Evolutionary conservation across 306 rosid genomes (phyloP), one percentile per base, ranked within the genome.

Genomic region (Begonia peltatifolia): DNA sequence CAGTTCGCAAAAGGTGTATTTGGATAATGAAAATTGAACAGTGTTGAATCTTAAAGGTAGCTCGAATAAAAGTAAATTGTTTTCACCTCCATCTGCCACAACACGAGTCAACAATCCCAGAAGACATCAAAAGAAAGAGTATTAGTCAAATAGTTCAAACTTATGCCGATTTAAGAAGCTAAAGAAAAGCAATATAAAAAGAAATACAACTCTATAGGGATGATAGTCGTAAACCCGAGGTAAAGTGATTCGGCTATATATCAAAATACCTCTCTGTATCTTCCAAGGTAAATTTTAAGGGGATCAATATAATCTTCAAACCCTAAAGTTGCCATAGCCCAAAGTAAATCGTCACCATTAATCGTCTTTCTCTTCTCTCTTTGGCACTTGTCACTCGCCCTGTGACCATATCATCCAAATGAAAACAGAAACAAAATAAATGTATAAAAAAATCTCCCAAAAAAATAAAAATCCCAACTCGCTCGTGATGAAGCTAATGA

Each of bases 371-470:
- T 74, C 78, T 92, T 92, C 71, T 92, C 99, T 61, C 94, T 83
- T 83, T 79, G 99, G 63, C 99, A 92, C 76, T 86, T 92, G 50
- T 92, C 99, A 58, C 94, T 86, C n/a, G 94, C 99, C 84, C 99
- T 92, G 56, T 10, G 69, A 52, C 48, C 7, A 4, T 63, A 54
- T 56, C 54, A 62, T 22, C 25, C 30, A 16, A 53, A 46, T 70
- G 56, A 53, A 14, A 35, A 46, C 3, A 63, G 36, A 11, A 52
- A 23, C 46, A 41, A 18, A 10, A 4, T n/a, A 6, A 55, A 42
- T 42, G 2, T 6, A 22, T 35, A n/a, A 48, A 9, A 0, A 20
- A 12, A 46, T 30, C 1, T 6, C 43, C 1, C 46, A 46, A 14
- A 0, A n/a, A 0, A 12, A 12, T 10, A 17, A 52, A 10, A 46